Percentiles rank a stretch among this genome's conserved stretches.
These are phyloP conservation scores for Davidsoniella australis DNA, from an alignment of 2,329 filamentous ascomycete genomes.

Conservation along the genomic window DNA sequence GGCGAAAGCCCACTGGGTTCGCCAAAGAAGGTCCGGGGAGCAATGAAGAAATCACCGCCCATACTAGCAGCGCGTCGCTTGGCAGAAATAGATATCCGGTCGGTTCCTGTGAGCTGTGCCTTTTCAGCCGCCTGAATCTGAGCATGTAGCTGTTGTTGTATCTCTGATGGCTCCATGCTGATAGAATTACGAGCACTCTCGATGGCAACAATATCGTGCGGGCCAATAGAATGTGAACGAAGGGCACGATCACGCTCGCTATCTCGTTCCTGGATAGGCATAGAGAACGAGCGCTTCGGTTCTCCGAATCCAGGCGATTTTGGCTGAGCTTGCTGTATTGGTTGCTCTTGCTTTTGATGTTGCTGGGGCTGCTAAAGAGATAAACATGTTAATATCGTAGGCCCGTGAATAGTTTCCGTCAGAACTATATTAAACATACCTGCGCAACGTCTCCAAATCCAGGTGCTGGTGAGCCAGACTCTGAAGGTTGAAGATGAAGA, in stretches of 20 bases:
- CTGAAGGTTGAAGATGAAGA: conserved; percentile 14
- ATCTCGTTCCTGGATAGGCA: conserved; percentile 44
- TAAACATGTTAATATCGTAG: neutral
- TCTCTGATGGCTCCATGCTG: conserved; percentile 23
- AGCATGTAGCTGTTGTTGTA: neutral
- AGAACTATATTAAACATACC: neutral
- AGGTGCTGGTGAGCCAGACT: neutral
- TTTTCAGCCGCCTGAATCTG: neutral
- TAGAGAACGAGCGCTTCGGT: conserved; percentile 37
- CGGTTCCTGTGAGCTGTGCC: too few species aligned
- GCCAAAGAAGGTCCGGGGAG: conserved; percentile 12
- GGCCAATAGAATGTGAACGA: conserved; percentile 43
- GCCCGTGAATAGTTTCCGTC: too few species aligned
- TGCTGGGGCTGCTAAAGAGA: neutral
- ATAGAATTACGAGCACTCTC: conserved; percentile 37
- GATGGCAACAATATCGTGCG: conserved; percentile 35
- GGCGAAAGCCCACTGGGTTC: conserved; percentile 33
- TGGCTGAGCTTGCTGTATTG: neutral
- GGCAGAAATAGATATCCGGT: neutral
- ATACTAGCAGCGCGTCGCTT: conserved; percentile 10
- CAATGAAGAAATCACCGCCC: conserved; percentile 6
- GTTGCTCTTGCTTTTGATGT: neutral
- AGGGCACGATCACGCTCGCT: conserved; percentile 43
- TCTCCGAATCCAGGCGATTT: conserved; percentile 15
- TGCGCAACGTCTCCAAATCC: neutral